Conservation (phyloP, 352 stramenopile species). For the Globisporangium nodosum region DNA sequence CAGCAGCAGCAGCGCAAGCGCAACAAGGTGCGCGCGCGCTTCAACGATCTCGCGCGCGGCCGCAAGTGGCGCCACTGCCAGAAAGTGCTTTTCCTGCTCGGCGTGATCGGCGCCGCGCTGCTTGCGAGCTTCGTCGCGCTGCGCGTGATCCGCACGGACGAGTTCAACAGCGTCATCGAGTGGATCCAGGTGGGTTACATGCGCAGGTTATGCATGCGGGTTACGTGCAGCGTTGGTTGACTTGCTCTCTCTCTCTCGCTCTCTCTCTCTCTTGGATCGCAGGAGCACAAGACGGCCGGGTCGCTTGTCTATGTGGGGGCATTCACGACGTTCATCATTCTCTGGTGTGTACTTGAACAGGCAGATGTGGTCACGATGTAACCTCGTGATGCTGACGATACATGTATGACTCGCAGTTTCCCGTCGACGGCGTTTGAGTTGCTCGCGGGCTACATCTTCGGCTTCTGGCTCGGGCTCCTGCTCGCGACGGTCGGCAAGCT, state of each 20-base stretch:
- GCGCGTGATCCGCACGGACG: conserved; percentile 11
- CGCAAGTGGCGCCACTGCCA: conserved; percentile 13
- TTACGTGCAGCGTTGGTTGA: neutral
- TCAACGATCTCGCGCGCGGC: conserved; percentile 9
- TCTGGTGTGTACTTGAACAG: conserved; percentile 10
- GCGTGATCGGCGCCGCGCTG: conserved; percentile 5
- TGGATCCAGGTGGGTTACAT: conserved; percentile 18
- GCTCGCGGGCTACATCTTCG: conserved; percentile 72
- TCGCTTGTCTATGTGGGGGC: conserved; percentile 13
- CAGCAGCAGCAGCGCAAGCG: conserved; percentile 4
- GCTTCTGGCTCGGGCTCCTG: conserved; percentile 62
- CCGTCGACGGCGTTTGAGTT: conserved; percentile 77
- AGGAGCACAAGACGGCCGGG: conserved; percentile 11
- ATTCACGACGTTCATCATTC: conserved; percentile 18
- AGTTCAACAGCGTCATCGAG: conserved; percentile 17
- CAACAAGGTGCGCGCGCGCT: conserved; percentile 3
- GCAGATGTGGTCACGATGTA: too few species aligned
- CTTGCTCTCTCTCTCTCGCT: neutral
- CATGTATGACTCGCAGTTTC: conserved; percentile 28
- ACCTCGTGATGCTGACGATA: neutral
- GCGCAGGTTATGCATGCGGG: too few species aligned
- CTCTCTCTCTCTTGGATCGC: neutral
- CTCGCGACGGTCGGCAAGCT: conserved; percentile 66
- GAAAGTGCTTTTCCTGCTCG: conserved; percentile 6
- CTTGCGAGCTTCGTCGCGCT: conserved; percentile 11